These are phyloP conservation scores for Aspergillus chevalieri DNA, from an alignment of 2,329 filamentous ascomycete genomes.

Conservation along the genomic window DNA sequence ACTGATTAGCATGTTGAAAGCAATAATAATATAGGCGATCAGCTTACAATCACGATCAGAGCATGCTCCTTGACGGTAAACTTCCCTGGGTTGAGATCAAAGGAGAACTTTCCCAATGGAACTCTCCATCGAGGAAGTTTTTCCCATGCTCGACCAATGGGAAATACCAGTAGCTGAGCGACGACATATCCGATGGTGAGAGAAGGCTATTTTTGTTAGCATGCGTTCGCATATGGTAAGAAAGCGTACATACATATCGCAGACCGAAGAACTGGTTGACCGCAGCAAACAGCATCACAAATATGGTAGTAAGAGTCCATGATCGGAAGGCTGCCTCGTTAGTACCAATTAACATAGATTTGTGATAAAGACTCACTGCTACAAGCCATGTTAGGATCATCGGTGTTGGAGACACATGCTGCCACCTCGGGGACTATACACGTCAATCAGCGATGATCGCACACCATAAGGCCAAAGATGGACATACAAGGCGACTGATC, in stretches of 20 bases:
- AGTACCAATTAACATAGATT: background rate
- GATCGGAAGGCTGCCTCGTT: slow-evolving; percentile 21
- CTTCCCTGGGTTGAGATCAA: slow-evolving; percentile 16
- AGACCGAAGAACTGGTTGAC: slow-evolving; percentile 21
- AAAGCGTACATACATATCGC: slow-evolving; percentile 15
- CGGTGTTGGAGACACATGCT: slow-evolving; percentile 31
- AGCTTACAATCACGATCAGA: slow-evolving; percentile 18
- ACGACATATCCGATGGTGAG: slow-evolving; percentile 19
- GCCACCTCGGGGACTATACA: slow-evolving; percentile 31
- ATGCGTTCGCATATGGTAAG: background rate
- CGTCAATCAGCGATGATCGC: slow-evolving; percentile 1
- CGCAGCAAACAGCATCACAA: slow-evolving; percentile 19
- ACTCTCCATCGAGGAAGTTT: slow-evolving; percentile 19
- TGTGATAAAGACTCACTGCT: slow-evolving; percentile 19
- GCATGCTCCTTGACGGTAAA: slow-evolving; percentile 20
- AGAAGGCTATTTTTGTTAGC: slow-evolving; percentile 11
- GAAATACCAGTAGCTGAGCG: slow-evolving; percentile 16
- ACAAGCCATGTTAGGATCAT: slow-evolving; percentile 26
- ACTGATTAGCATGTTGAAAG: background rate
- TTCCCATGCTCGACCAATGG: slow-evolving; percentile 17
- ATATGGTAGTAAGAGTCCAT: slow-evolving; percentile 22
- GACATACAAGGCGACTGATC: slow-evolving; percentile 33
- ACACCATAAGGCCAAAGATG: background rate
- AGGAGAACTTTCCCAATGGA: slow-evolving; percentile 13
- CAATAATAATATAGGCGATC: background rate